phyloP scores from a whole-genome alignment of 805 yeast species.

The Pichia californica region DNA sequence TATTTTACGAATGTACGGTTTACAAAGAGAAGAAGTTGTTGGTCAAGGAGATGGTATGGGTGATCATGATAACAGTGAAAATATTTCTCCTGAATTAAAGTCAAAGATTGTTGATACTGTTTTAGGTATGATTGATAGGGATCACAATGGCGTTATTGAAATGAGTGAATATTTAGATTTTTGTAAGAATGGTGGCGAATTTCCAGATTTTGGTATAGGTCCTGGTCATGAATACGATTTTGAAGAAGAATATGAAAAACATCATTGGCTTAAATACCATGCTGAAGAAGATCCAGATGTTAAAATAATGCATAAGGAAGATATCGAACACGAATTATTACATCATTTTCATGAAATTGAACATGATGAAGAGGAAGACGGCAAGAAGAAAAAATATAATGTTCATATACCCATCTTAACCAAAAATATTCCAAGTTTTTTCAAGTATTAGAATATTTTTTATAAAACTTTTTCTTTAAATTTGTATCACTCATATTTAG shows the following conservation, averaged over 20 bases:
- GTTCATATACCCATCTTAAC: slow-evolving; percentile 10
- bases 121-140: slow-evolving; percentile 53
- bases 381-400: slow-evolving; percentile 3
- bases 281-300: slow-evolving; percentile 78
- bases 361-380: slow-evolving; percentile 14
- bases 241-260: slow-evolving; percentile 88
- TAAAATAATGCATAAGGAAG: slow-evolving; percentile 74
- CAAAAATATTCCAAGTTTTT: slow-evolving; percentile 12
- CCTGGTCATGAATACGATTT: slow-evolving; percentile 86
- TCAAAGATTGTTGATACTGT: slow-evolving; percentile 50
- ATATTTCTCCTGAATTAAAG: slow-evolving; percentile 48
- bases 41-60: slow-evolving; percentile 94
- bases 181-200: slow-evolving; percentile 53
- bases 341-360: slow-evolving; percentile 85
- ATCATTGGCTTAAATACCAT: slow-evolving; percentile 86
- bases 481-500: too few species aligned
- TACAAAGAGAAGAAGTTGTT: slow-evolving; percentile 60
- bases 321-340: slow-evolving; percentile 77
- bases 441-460: neutral
- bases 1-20: slow-evolving; percentile 75
- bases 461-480: too few species aligned
- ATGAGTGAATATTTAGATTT: slow-evolving; percentile 66
- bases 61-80: slow-evolving; percentile 57
- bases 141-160: slow-evolving; percentile 59
- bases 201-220: slow-evolving; percentile 91